These are phyloP conservation scores for Geotrichum cucujoidarum DNA, from an alignment of 1,139 yeast genomes.

Conservation along the genomic window DNA sequence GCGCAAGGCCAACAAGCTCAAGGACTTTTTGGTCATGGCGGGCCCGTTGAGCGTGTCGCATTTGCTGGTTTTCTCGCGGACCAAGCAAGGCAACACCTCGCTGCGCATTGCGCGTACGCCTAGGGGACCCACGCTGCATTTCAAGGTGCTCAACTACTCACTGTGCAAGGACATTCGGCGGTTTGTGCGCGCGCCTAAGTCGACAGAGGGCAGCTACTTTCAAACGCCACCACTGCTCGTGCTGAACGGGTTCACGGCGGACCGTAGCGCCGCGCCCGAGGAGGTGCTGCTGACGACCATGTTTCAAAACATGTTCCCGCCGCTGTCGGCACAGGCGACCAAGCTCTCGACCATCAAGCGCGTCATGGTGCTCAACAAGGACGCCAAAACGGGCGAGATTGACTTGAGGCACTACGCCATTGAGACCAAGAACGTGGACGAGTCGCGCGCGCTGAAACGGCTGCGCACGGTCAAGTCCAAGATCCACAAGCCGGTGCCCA, in stretches of 20 bases:
- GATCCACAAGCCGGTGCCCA: conserved; percentile 65
- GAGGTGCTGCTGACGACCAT: conserved; percentile 83
- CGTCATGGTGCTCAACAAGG: conserved; percentile 77
- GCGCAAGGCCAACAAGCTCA: conserved; percentile 76
- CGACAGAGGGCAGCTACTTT: conserved; percentile 39
- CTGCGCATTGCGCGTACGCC: conserved; percentile 84
- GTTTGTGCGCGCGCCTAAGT: conserved; percentile 58
- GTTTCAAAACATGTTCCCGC: conserved; percentile 94
- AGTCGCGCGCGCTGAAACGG: conserved; percentile 72
- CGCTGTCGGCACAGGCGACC: conserved; percentile 79
- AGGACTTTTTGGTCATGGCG: conserved; percentile 92
- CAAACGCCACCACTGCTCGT: conserved; percentile 83
- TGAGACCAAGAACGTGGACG: conserved; percentile 81
- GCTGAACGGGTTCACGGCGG: conserved; percentile 75
- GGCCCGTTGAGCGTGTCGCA: conserved; percentile 95
- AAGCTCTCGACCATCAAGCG: conserved; percentile 71
- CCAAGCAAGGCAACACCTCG: conserved; percentile 72
- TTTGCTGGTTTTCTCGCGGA: conserved; percentile 78
- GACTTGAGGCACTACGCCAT: conserved; percentile 89
- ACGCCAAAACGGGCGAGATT: conserved; percentile 61
- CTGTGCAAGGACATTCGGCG: conserved; percentile 75
- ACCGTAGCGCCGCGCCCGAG: conserved; percentile 34
- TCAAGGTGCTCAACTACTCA: conserved; percentile 70
- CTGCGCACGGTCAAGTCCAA: conserved; percentile 50
- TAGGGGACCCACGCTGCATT: conserved; percentile 89